Evolutionary conservation across 768 basidiomycete genomes (phyloP), one percentile per base, ranked within the genome.

Genomic region (Thelephora ganbajun): DNA sequence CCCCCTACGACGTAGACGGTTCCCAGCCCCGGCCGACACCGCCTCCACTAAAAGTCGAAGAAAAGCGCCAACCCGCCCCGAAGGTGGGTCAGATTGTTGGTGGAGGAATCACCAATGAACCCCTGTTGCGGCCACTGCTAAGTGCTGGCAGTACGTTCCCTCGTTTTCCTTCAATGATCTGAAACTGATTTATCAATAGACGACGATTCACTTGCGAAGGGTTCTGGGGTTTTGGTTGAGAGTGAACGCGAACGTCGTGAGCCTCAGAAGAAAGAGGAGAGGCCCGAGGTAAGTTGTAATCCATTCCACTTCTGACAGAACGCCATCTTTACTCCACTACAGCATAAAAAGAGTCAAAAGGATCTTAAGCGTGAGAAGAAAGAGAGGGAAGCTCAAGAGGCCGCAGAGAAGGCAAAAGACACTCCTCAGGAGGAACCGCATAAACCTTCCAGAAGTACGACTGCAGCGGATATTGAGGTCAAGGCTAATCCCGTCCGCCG

Each of bases 221-320:
- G n/a, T n/a, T n/a, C n/a, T n/a, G 70, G 45, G 87, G 89, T 66
- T n/a, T n/a, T n/a, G n/a, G n/a, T n/a, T n/a, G n/a, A n/a, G n/a
- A n/a, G n/a, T n/a, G n/a, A n/a, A n/a, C 73, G 83, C 53, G 76
- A 79, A 62, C 77, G 88, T 70, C 71, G 73, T 53, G 84, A 83
- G 63, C 72, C 79, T 54, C 65, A 87, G 51, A 71, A 73, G 65
- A 72, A 73, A 56, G 86, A 90, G 67, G 77, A 81, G 59, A 81
- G 78, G 59, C 61, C 72, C 44, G 72, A 80, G 60, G 82, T 85
- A 62, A 55, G 77, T 68, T 49, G 56, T 59, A 1, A 33, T 48
- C 50, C 43, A 23, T 18, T 49, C 16, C 44, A 35, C 39, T 26
- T 33, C 43, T n/a, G n/a, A n/a, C n/a, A n/a, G 22, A 54, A 51